Evolutionary conservation across 73 alveolate genomes (phyloP).

Genomic region (Tetrahymena thermophila): DNA sequence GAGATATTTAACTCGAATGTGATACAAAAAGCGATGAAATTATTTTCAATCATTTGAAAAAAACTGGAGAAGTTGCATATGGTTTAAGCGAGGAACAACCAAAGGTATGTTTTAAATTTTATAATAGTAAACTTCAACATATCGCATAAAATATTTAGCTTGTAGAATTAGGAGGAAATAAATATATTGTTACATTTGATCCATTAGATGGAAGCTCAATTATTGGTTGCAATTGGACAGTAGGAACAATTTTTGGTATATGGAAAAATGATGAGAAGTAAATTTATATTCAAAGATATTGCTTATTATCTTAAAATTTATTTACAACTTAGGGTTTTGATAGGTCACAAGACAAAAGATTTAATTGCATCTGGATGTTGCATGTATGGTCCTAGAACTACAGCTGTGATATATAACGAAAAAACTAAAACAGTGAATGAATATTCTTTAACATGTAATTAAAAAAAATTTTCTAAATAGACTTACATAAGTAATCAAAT

Average conservation of each 20-base stretch:
- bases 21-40: constrained; percentile 54
- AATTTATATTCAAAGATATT: background rate
- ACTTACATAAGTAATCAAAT: background rate
- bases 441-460: constrained; percentile 36
- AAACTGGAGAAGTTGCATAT: constrained; percentile 49
- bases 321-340: background rate
- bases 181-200: constrained; percentile 62
- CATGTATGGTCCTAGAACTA: constrained; percentile 69
- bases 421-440: constrained; percentile 50
- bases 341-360: constrained; percentile 57
- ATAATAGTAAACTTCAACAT: background rate
- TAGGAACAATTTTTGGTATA: constrained; percentile 64
- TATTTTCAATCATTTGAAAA: constrained; percentile 47
- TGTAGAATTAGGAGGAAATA: constrained; percentile 38
- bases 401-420: constrained; percentile 41
- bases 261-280: constrained; percentile 47
- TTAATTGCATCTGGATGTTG: constrained; percentile 52
- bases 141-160: background rate
- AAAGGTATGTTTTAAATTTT: background rate
- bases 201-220: constrained; percentile 72
- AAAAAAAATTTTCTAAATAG: background rate
- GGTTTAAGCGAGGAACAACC: constrained; percentile 64
- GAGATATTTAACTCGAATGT: constrained; percentile 44
- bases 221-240: constrained; percentile 62
- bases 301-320: background rate